Evolutionary conservation across 148 eudicot species (phyloP), one percentile per base, ranked within the genome.

Genomic region (Bassia scoparia): DNA sequence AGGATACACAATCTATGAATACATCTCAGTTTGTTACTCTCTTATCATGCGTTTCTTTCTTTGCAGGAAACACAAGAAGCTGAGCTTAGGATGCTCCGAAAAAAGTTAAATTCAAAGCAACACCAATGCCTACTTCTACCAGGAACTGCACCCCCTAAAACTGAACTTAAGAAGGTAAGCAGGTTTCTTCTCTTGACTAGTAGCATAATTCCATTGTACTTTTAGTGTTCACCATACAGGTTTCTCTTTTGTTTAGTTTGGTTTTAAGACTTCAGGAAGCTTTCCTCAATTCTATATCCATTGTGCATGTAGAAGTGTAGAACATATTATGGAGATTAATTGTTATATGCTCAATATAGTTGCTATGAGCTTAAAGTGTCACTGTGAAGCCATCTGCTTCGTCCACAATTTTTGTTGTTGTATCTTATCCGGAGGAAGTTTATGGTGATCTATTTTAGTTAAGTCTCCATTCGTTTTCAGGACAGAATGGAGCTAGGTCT

Each of bases 51-150:
- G 9, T 62, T 21, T 49, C 65, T 29, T 63, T 74, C 59, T 70
- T 60, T 72, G 35, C 67, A 94, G 98, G 98, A 94, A 88, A 72
- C 83, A 79, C 98, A 87, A 81, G 93, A 89, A 78, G 93, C 96
- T 54, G 97, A 94, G 81, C 76, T 91, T 77, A 91, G 74, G 81
- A 85, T 77, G 90, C 81, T 90, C 38, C 81, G 98, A 26, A 94
- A 91, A 81, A 91, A 83, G 72, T 82, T 94, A 84, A 86, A 79
- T 72, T 94, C 72, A 89, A 89, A 82, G 97, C 98, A 52, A 83
- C 91, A 53, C 96, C 97, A 26, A 85, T 91, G 96, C 98, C 96
- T 62, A 91, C 79, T 94, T 91, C 76, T 94, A 91, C 83, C 93
- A 89, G 82, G 97, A 94, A 73, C 95, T 52, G 78, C 90, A 71